phyloP scores from a whole-genome alignment of 1,139 yeast genomes.

The Sugiyamaella castrensis region DNA sequence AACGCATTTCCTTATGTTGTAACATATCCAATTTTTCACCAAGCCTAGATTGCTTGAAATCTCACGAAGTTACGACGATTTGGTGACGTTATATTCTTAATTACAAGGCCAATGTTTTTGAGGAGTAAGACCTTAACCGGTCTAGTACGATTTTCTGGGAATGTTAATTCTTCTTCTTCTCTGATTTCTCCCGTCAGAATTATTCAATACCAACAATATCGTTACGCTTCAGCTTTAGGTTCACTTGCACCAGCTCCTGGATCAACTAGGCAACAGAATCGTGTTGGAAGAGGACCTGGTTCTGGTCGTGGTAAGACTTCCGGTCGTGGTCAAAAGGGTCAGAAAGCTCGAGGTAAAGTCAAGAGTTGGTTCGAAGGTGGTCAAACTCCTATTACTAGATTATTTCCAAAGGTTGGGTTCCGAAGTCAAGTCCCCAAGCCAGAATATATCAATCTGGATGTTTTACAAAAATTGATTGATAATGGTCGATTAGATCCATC shows the following conservation, averaged over 20 bases:
- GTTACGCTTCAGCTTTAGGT: constrained; percentile 22
- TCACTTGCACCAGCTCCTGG: constrained; percentile 34
- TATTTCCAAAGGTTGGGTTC: constrained; percentile 91
- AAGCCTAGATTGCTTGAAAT: too few species aligned
- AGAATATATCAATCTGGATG: constrained; percentile 50
- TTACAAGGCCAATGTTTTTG: too few species aligned
- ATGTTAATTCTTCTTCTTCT: too few species aligned
- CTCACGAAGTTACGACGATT: too few species aligned
- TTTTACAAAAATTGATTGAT: constrained; percentile 50
- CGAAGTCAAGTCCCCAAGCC: constrained; percentile 40
- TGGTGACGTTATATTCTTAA: too few species aligned
- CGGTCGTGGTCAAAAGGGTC: constrained; percentile 98
- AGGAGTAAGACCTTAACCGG: too few species aligned
- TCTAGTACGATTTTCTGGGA: too few species aligned
- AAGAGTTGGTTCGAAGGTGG: constrained; percentile 99
- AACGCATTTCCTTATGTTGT: too few species aligned
- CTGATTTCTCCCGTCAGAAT: too few species aligned
- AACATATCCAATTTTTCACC: too few species aligned
- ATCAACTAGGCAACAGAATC: constrained; percentile 45
- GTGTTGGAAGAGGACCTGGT: constrained; percentile 97
- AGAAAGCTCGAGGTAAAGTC: constrained; percentile 88
- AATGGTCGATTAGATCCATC: constrained; percentile 45
- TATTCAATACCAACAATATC: constrained; percentile 2
- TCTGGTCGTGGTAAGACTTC: constrained; percentile 87
- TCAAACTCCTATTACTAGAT: constrained; percentile 87